These are phyloP conservation scores for Metarhizium album DNA, from an alignment of 2,329 filamentous ascomycete species.

Conservation along the genomic window DNA sequence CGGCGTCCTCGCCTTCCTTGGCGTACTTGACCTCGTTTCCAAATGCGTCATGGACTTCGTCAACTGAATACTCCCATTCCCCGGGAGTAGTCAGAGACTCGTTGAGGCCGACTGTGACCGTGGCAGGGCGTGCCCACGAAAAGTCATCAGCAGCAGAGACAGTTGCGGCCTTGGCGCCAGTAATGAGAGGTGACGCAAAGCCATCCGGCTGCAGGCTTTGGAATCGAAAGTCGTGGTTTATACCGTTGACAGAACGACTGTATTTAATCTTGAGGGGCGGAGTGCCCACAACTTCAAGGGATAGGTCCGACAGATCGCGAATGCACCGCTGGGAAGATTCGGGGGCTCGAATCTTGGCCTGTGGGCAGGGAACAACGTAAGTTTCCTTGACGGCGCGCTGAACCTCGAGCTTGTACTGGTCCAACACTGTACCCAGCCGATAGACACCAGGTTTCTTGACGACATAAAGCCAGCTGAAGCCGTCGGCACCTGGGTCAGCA, in stretches of 20 bases:
- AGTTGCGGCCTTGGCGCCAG: constrained; percentile 47
- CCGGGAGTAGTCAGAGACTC: constrained; percentile 76
- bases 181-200: constrained; percentile 65
- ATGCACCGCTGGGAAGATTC: constrained; percentile 61
- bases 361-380: constrained; percentile 77
- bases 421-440: constrained; percentile 71
- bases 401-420: constrained; percentile 90
- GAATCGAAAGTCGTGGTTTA: constrained; percentile 76
- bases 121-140: constrained; percentile 70
- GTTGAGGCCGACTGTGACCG: constrained; percentile 72
- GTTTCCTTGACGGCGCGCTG: constrained; percentile 66
- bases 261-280: constrained; percentile 90
- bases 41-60: constrained; percentile 84
- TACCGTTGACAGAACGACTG: constrained; percentile 74
- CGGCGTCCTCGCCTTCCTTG: constrained; percentile 54
- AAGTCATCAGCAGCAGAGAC: constrained; percentile 55
- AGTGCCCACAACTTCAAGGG: constrained; percentile 75
- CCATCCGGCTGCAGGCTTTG: constrained; percentile 90
- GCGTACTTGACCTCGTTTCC: constrained; percentile 77
- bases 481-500: constrained; percentile 47
- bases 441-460: constrained; percentile 87
- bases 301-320: constrained; percentile 77
- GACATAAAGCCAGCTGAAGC: constrained; percentile 59
- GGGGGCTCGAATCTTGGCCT: constrained; percentile 58
- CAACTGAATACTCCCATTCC: constrained; percentile 79